These are phyloP conservation scores for Cladosporium sp. DNA, from an alignment of 2,329 filamentous ascomycete species.

Conservation along the genomic window DNA sequence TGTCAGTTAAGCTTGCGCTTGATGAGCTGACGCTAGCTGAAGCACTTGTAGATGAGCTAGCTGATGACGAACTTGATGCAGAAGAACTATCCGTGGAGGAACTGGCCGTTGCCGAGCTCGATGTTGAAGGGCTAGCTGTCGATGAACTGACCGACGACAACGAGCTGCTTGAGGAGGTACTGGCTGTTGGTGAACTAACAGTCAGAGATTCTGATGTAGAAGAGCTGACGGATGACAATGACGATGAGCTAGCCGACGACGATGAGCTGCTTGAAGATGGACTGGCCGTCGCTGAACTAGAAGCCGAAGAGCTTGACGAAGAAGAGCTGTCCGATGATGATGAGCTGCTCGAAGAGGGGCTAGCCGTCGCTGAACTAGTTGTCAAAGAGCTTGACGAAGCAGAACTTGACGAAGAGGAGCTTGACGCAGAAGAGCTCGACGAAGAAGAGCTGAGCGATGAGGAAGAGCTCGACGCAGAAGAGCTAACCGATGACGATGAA, in stretches of 20 bases:
- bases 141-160: neutral
- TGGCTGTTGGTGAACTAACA: too few relatives aligned
- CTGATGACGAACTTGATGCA: conserved; percentile 4
- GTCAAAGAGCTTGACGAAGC: neutral
- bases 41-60: neutral
- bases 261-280: too few relatives aligned
- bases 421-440: neutral
- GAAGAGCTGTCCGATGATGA: neutral
- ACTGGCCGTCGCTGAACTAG: too few relatives aligned
- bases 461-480: neutral
- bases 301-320: too few relatives aligned
- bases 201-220: too few relatives aligned
- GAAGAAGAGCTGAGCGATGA: neutral
- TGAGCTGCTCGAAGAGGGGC: neutral
- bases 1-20: neutral
- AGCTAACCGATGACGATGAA: neutral
- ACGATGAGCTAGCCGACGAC: too few relatives aligned
- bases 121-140: neutral
- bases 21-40: neutral
- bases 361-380: neutral
- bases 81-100: conserved; percentile 2
- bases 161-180: too few relatives aligned
- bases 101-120: neutral
- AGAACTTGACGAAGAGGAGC: neutral
- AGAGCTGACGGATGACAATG: too few relatives aligned